Conservation (phyloP, 257 asterid genomes). For the Verbena officinalis region DNA sequence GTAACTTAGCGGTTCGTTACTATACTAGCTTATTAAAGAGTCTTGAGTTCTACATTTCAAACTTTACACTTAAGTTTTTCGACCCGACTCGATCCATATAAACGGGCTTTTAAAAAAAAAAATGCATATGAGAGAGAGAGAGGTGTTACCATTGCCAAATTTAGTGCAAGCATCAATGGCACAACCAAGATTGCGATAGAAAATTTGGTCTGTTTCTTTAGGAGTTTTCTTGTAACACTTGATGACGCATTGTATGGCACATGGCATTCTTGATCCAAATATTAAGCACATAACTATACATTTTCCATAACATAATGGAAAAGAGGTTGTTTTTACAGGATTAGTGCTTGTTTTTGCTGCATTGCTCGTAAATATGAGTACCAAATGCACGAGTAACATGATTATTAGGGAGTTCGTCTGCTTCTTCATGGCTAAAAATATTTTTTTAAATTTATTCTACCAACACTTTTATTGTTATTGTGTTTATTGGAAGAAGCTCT, state of each 20-base stretch:
- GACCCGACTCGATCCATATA: too few species aligned
- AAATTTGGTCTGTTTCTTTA: background rate
- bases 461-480: too few species aligned
- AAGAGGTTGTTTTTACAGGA: background rate
- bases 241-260: constrained; percentile 22
- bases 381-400: too few species aligned
- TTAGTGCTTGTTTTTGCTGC: background rate
- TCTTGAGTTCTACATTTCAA: too few species aligned
- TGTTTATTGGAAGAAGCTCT: too few species aligned
- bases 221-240: constrained; percentile 9
- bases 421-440: too few species aligned
- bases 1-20: too few species aligned
- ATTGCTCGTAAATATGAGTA: constrained; percentile 1
- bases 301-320: constrained; percentile 21
- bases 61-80: too few species aligned
- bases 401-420: too few species aligned
- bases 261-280: constrained; percentile 7
- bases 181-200: constrained; percentile 31
- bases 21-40: too few species aligned
- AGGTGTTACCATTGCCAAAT: constrained; percentile 18
- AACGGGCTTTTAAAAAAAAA: background rate
- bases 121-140: background rate
- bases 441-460: too few species aligned
- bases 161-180: constrained; percentile 20
- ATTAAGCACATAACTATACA: background rate